These are phyloP conservation scores for Kodamaea arcana DNA, from an alignment of 1,139 yeast species.

Conservation along the genomic window DNA sequence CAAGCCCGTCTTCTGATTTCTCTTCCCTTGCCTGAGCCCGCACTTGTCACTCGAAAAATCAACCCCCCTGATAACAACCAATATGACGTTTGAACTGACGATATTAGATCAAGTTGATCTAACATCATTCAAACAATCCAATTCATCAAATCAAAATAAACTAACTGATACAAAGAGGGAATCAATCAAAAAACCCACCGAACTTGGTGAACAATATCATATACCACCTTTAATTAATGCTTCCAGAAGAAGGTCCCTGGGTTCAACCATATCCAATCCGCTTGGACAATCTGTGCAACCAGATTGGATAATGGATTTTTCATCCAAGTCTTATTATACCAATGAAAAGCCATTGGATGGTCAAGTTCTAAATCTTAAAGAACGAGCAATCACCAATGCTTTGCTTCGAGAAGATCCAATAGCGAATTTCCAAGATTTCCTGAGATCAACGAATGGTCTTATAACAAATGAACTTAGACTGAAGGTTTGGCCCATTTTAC, in stretches of 20 bases:
- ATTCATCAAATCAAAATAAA: too few relatives aligned
- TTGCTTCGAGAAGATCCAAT: conserved; percentile 8
- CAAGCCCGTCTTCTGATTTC: too few relatives aligned
- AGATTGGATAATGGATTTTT: conserved; percentile 36
- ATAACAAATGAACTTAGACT: conserved; percentile 37
- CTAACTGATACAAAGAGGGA: too few relatives aligned
- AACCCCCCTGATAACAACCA: too few relatives aligned
- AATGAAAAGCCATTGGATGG: conserved; percentile 40
- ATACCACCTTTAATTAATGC: too few relatives aligned
- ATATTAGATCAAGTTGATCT: too few relatives aligned
- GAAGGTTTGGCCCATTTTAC: conserved; percentile 46
- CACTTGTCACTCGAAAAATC: too few relatives aligned
- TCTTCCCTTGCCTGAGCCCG: too few relatives aligned
- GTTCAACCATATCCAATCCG: neutral
- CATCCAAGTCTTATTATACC: conserved; percentile 48
- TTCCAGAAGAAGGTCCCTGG: neutral
- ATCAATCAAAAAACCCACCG: too few relatives aligned
- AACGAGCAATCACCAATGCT: conserved; percentile 38
- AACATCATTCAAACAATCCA: too few relatives aligned
- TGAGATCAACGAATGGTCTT: conserved; percentile 48
- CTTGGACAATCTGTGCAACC: conserved; percentile 16
- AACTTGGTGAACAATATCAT: too few relatives aligned
- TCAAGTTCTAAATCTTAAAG: conserved; percentile 35
- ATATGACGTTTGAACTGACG: too few relatives aligned
- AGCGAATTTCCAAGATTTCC: conserved; percentile 24